Evolutionary conservation across 192 early-diverging fungal species (phyloP).

Genomic region (Entomortierella lignicola): DNA sequence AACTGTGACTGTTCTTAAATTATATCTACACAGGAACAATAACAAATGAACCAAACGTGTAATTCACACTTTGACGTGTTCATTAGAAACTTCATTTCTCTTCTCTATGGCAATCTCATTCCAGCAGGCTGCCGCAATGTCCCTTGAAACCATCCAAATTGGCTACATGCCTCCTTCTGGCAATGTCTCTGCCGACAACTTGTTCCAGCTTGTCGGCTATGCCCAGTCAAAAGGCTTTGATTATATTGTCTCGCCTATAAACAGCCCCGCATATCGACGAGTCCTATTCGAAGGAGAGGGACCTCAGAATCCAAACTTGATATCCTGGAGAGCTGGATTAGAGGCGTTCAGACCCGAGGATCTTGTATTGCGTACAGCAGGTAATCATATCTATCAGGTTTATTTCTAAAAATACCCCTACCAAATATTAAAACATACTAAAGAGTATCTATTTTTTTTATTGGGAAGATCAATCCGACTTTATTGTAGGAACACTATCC

Average conservation of each 20-base stretch:
- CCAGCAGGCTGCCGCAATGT: conserved; percentile 30
- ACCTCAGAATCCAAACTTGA: conserved; percentile 31
- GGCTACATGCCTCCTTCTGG: conserved; percentile 42
- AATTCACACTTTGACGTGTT: neutral
- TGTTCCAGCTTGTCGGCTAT: conserved; percentile 30
- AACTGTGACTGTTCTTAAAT: too few species aligned
- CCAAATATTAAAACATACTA: neutral
- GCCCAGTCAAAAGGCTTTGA: conserved; percentile 55
- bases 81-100: neutral
- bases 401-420: neutral
- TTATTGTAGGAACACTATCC: conserved; percentile 61
- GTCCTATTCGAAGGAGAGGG: conserved; percentile 49
- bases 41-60: neutral
- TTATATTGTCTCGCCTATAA: conserved; percentile 66
- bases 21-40: neutral
- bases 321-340: conserved; percentile 56
- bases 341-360: conserved; percentile 57
- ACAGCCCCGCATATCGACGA: conserved; percentile 58
- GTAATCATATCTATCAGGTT: conserved; percentile 8
- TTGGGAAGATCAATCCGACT: conserved; percentile 25
- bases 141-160: conserved; percentile 33
- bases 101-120: conserved; percentile 44
- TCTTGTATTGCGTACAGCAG: conserved; percentile 58
- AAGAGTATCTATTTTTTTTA: neutral
- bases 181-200: conserved; percentile 22